phyloP scores from a whole-genome alignment of 441 rosid species.

The Euphorbia celastroides region DNA sequence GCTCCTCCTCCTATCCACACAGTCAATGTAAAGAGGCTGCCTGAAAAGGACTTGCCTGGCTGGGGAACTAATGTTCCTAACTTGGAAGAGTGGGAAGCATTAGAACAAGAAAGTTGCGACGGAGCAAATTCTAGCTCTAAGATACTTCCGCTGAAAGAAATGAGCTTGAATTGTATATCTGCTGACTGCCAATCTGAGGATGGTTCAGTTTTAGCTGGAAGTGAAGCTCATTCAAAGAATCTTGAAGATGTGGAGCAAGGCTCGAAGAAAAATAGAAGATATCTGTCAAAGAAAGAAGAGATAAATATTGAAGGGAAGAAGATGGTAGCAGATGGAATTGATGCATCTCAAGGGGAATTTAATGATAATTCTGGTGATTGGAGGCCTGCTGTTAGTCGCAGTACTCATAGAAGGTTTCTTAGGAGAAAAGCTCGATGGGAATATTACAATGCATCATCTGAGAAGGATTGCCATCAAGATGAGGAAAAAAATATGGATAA shows the following conservation, averaged over 20 bases:
- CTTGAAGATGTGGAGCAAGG: constrained; percentile 39
- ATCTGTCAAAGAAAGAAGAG: constrained; percentile 52
- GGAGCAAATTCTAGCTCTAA: constrained; percentile 38
- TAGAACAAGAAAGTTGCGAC: constrained; percentile 51
- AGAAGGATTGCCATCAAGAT: constrained; percentile 57
- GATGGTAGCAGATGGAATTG: constrained; percentile 81
- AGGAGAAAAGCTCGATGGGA: constrained; percentile 74
- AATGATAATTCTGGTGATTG: constrained; percentile 63
- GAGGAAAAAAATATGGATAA: constrained; percentile 29
- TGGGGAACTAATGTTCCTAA: constrained; percentile 97
- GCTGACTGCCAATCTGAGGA: constrained; percentile 39
- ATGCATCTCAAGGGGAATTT: constrained; percentile 68
- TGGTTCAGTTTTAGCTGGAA: constrained; percentile 33
- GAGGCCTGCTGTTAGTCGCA: constrained; percentile 87
- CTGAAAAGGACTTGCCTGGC: constrained; percentile 84
- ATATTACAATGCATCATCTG: constrained; percentile 35
- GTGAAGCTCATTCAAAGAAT: constrained; percentile 40
- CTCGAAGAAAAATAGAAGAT: constrained; percentile 36
- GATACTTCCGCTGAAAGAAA: constrained; percentile 78
- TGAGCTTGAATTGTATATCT: constrained; percentile 46
- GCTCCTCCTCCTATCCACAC: constrained; percentile 74
- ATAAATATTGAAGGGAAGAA: constrained; percentile 64
- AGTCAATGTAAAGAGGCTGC: constrained; percentile 66
- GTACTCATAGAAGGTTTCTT: constrained; percentile 74
- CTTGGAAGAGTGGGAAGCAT: constrained; percentile 87